These are phyloP conservation scores for Nicotiana tabacum DNA, from an alignment of 257 asterid species.

Conservation along the genomic window DNA sequence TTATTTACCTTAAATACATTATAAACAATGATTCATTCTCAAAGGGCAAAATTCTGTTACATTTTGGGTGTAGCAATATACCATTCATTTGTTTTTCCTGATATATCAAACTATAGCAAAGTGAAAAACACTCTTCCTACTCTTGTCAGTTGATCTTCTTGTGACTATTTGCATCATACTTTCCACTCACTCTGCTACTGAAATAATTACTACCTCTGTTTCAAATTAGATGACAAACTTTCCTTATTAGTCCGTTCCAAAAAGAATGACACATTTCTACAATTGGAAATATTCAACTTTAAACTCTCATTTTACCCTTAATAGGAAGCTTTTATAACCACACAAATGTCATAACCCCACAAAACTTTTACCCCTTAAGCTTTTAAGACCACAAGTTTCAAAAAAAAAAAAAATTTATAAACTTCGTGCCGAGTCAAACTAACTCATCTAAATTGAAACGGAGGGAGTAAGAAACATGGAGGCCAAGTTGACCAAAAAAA, in stretches of 20 bases:
- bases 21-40: not conserved
- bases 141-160: not conserved
- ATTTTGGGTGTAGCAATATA: not conserved
- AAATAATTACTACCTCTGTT: not conserved
- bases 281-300: no score
- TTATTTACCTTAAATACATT: not conserved
- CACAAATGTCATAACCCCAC: no score
- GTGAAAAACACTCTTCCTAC: not conserved
- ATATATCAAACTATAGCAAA: not conserved
- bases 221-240: no score
- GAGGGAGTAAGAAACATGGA: not conserved
- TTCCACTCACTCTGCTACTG: not conserved
- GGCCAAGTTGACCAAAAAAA: not conserved
- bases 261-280: no score
- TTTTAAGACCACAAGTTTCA: no score
- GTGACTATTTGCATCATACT: not conserved
- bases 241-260: no score
- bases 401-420: no score
- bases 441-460: no score
- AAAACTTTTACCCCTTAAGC: no score
- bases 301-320: no score
- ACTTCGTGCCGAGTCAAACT: no score
- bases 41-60: not conserved
- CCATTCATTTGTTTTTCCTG: not conserved
- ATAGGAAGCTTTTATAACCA: no score